Evolutionary conservation across 176 grass and related monocot species (phyloP), one percentile per base, ranked within the genome.

Genomic region (Aechmea fasciata): DNA sequence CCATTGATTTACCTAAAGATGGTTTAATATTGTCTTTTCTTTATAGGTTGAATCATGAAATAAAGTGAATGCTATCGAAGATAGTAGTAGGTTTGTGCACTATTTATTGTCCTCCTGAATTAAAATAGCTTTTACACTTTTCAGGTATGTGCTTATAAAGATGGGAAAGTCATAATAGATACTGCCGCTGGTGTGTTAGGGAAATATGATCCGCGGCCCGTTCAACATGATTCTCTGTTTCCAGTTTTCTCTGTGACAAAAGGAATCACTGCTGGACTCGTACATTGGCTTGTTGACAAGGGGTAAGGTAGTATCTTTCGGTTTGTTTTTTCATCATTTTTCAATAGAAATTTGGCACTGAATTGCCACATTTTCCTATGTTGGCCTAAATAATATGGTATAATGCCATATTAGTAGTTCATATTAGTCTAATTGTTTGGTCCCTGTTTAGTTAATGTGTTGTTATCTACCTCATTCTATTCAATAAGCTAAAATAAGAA

Each of bases 121-220:
- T 18, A 61, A 18, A 22, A 69, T 17, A 68, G 50, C 63, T 72
- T 10, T 66, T 57, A 78, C 48, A 79, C 73, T 47, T 48, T 54
- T 9, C 71, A 99, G 94, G 77, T 99, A 28, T 99, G 94, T 64
- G 94, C 84, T 49, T 99, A 99, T 59, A 99, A 99, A 89, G 89
- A 99, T 67, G 94, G 94, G 77, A 90, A 90, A 53, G 94, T 93
- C 19, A 85, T 99, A 83, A 99, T 99, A 85, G 94, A 99, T 85
- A 99, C 94, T 8, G 83, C 89, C 52, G 89, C 86, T 63, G 94
- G 94, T 63, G 76, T 77, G 22, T 52, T 99, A 63, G 94, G 94
- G 65, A 99, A 78, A 84, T 99, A 90, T 33, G 94, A 99, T 82
- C 94, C 94, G 13, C 72, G 89, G 47, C 87, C 94, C 74, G 86